Evolutionary conservation across 163 green algal species (phyloP).

Genomic region (Scenedesmus sp.): DNA sequence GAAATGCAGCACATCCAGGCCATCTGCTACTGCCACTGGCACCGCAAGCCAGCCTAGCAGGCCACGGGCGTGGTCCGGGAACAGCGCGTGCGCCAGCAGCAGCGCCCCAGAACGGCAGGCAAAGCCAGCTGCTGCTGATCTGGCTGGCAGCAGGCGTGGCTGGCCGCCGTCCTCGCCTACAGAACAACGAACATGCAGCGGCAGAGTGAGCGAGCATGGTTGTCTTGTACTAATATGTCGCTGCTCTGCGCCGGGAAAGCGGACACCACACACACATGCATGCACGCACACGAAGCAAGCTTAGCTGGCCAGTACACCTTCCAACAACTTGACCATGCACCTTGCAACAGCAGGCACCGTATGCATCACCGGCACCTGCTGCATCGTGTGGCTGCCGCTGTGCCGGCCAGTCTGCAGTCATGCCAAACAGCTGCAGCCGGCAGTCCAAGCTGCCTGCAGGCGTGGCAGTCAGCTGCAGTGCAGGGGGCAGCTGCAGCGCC

Average conservation of each 20-base stretch:
- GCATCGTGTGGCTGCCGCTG: background rate
- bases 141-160: conserved; percentile 36
- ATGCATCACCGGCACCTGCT: background rate
- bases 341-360: background rate
- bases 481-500: conserved; percentile 21
- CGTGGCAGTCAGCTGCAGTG: conserved; percentile 37
- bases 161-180: background rate
- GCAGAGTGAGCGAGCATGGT: background rate
- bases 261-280: background rate
- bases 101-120: conserved; percentile 13
- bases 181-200: background rate
- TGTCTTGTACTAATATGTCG: background rate
- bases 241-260: background rate
- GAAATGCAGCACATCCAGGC: background rate
- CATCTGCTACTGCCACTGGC: conserved; percentile 43
- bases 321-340: background rate
- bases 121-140: conserved; percentile 11
- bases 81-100: conserved; percentile 43
- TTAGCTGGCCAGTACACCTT: background rate
- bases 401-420: conserved; percentile 43
- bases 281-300: background rate
- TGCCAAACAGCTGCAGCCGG: conserved; percentile 32
- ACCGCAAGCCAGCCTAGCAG: conserved; percentile 30
- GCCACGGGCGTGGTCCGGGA: conserved; percentile 22
- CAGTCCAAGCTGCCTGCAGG: conserved; percentile 18